Evolutionary conservation across 441 rosid genomes (phyloP).

Genomic region (Mallotus repandus): DNA sequence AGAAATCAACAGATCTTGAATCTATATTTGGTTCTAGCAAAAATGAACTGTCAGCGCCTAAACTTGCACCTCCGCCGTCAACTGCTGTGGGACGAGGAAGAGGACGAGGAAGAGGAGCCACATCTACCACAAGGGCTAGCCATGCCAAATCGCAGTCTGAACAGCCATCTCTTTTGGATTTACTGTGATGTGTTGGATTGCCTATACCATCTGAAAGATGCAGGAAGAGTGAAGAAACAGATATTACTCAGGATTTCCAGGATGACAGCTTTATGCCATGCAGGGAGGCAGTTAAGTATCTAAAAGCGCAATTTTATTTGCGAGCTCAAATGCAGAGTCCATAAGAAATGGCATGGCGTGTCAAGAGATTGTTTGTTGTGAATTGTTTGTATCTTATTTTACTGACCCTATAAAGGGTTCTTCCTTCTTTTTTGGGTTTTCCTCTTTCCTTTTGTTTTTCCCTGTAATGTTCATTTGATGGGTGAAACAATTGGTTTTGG

Average conservation of each 20-base stretch:
- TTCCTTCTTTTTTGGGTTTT: too few species aligned
- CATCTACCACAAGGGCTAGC: constrained; percentile 41
- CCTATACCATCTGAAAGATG: background rate
- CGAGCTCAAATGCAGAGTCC: background rate
- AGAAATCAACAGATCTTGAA: constrained; percentile 57
- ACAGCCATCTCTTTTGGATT: constrained; percentile 72
- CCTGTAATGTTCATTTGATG: background rate
- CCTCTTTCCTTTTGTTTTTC: background rate
- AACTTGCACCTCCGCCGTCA: constrained; percentile 81
- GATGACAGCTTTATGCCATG: constrained; percentile 7
- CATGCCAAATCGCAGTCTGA: constrained; percentile 43
- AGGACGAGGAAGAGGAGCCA: constrained; percentile 63
- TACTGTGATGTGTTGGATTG: constrained; percentile 40
- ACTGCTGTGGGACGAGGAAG: constrained; percentile 74
- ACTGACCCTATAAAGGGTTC: background rate
- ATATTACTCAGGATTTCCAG: background rate
- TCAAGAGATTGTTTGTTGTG: constrained; percentile 6
- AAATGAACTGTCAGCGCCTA: constrained; percentile 59
- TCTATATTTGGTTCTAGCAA: constrained; percentile 70
- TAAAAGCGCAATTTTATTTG: background rate
- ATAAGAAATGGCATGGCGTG: background rate
- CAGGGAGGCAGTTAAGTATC: background rate
- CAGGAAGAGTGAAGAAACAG: constrained; percentile 1
- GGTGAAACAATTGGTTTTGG: background rate
- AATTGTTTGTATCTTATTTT: constrained; percentile 11